Base-by-base conservation (phyloP, 2,329 filamentous ascomycete species). In the Westerdykella sp. region DNA sequence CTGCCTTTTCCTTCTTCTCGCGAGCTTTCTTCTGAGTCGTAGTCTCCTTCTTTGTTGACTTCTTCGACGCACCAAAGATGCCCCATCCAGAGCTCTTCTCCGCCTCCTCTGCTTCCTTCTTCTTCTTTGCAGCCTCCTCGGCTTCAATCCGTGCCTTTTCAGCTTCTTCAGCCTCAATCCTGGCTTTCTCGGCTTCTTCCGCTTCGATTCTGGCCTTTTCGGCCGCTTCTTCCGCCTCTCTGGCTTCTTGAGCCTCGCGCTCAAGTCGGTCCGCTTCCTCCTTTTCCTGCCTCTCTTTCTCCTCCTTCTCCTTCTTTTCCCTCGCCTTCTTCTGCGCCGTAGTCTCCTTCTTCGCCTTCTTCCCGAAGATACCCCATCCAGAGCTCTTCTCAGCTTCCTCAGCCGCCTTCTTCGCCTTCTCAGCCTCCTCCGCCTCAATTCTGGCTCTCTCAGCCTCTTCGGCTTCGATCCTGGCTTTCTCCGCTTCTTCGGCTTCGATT, bases 171-270 rank as follows among this genome's bases (percentile, higher is more conserved):
- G 40, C 48, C 21, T 53, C 51, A 21, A 44, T 51, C 30, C 46
- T 44, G n/a, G 42, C 51, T 39, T 47, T 61, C 53, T 66, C 56
- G 50, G 40, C 60, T 14, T 54, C 56, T 39, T 58, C 56, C 14
- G 62, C 58, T 41, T 59, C 55, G 14, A 55, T 48, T 30, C 46
- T 35, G 23, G 45, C 45, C 14, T 50, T 49, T n/a, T 66, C 58
- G 38, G 58, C 54, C 41, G 41, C 51, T 42, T 61, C 56, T 18
- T 55, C 56, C 38, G 60, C 51, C 21, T 59, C 60, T 13, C 50
- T 47, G 39, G 57, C 56, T 41, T 44, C 50, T 48, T 69, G 73
- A 44, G 73, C 69, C 41, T 43, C 10, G 35, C 69, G 60, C 50
- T 69, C 70, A 28, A 38, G 25, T 52, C 59, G 47, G 42, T 56